Evolutionary conservation across 73 alveolate species (phyloP), one percentile per base, ranked within the genome.

Genomic region (Paramecium pentaurelia): DNA sequence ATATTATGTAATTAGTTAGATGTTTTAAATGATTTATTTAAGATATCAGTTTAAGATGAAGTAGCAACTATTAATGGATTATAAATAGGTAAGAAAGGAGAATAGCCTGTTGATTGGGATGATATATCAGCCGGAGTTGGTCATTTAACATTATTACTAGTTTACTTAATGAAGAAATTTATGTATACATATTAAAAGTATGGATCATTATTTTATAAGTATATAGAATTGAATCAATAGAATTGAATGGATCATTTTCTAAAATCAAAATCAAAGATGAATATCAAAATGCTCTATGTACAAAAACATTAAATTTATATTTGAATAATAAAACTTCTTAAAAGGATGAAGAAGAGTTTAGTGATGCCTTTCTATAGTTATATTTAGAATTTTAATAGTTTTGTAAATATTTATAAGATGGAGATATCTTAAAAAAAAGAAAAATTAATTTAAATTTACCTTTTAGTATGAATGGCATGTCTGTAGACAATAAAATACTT

Each of bases 281-380:
- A 42, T 64, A 32, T 64, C 14, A 34, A 40, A 44, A 73, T 37
- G 11, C 37, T 12, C 16, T 30, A 16, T 73, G 36, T 12, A 34
- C 32, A 0, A 80, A 47, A 49, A 18, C 91, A 1, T 47, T 80
- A 25, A 80, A 80, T 80, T 8, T 80, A 64, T 80, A 11, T 80
- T 20, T 42, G n/a, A 45, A 32, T 20, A 80, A n/a, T 49, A 80
- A 47, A 49, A 27, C 71, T 20, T 49, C 91, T 0, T 6, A 42
- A 28, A 80, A 80, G 28, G 91, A 80, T 32, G 91, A 80, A 44
- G 91, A 80, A 80, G 91, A 80, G n/a, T 80, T 80, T 49, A 80
- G 34, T 44, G 91, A 80, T 27, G 91, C 91, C 6, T 47, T 80
- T 80, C 25, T 44, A 10, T 22, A 27, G 20, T 49, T 80, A 20